A percentile compares a stretch with the other conserved stretches of the same genome.
Evolutionary conservation across 805 yeast species (phyloP).

Genomic region (Nakazawaea anatomiae): DNA sequence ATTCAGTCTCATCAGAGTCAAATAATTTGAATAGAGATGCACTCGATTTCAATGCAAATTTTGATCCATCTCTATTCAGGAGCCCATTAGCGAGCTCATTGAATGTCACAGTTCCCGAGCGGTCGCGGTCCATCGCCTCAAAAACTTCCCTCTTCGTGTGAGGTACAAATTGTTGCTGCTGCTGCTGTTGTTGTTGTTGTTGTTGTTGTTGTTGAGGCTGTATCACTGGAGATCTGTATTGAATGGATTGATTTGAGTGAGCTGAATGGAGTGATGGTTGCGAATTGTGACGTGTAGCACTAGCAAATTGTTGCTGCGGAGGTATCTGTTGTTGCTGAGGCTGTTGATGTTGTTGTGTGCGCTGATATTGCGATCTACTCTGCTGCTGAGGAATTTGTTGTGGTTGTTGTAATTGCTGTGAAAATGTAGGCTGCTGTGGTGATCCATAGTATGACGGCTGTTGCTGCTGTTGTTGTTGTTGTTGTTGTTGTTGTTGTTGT

Average conservation of each 20-base stretch:
- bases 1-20: constrained; percentile 2
- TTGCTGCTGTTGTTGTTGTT: constrained; percentile 6
- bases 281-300: not conserved
- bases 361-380: not conserved
- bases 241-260: constrained; percentile 1
- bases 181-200: not conserved
- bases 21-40: constrained; percentile 7
- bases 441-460: not conserved
- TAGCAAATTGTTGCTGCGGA: not conserved
- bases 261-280: constrained; percentile 4
- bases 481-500: not conserved
- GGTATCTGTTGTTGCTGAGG: constrained; percentile 5
- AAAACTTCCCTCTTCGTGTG: constrained; percentile 6
- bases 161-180: constrained; percentile 3
- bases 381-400: constrained; percentile 11
- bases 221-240: not conserved
- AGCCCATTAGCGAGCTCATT: constrained; percentile 2
- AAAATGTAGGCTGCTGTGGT: not conserved
- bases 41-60: not conserved
- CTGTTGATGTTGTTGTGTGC: constrained; percentile 11
- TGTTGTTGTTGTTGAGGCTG: not conserved
- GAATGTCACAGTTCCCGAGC: not conserved
- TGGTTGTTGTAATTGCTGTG: not conserved
- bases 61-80: constrained; percentile 3
- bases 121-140: constrained; percentile 2